Evolutionary conservation across 129 eudicot genomes (phyloP), one percentile per base, ranked within the genome.

Genomic region (Ambrosia artemisiifolia): DNA sequence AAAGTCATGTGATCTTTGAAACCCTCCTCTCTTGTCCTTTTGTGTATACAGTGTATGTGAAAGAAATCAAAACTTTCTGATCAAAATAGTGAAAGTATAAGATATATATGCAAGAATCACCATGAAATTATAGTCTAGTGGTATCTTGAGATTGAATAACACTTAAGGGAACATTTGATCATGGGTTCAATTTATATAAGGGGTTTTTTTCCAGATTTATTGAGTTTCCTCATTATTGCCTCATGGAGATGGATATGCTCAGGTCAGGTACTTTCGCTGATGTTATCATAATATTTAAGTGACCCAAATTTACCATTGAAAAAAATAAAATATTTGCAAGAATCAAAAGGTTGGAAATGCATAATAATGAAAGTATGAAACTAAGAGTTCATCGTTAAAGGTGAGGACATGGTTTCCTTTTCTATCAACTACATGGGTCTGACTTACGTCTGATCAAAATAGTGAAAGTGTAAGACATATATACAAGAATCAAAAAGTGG

Each of bases 1-100:
- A 74, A 84, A 85, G 88, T 76, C 91, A 80, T 90, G 87, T 86
- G 83, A 78, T 78, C 43, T 71, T 74, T 81, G 79, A 54, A 60
- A 75, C 75, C 61, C 35, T 35, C 61, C 13, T 18, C 28, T 19
- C 40, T 47, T 69, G 70, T 71, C 80, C 59, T 67, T 68, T 51
- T 68, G 64, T 75, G 67, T n/a, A n/a, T n/a, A n/a, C n/a, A n/a
- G n/a, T n/a, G n/a, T 57, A 69, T 46, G 60, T 62, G 32, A 63
- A 56, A 63, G 55, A 63, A 70, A 2, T 1, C 1, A 11, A 3
- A 1, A 24, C 30, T 28, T 24, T 57, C 28, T 2, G 20, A 19
- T 30, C 0, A 30, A 57, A 59, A 30, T 28, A 4, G 40, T 30
- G 40, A 20, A 5, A 36, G 74, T 17, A 7, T 16, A 51, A 17